Evolutionary conservation across 139 green algal species (phyloP).

Genomic region (Chlamydomonas sp.): DNA sequence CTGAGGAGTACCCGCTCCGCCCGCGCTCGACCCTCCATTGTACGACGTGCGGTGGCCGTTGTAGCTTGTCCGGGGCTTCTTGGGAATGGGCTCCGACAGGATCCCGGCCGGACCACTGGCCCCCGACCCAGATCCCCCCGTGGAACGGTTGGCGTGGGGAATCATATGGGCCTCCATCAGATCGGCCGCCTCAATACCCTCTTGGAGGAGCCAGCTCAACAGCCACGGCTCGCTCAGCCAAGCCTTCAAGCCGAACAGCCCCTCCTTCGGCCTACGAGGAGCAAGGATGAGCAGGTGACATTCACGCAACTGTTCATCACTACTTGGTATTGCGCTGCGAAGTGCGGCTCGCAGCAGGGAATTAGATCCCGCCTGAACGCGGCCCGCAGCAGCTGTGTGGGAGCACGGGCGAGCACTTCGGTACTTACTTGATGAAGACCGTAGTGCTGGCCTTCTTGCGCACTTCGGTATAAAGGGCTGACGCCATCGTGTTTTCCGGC

Average conservation of each 20-base stretch:
- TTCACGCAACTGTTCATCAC: too few species aligned
- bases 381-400: neutral
- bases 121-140: neutral
- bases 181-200: conserved; percentile 16
- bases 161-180: neutral
- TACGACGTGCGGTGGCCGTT: conserved; percentile 11
- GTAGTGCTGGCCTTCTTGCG: conserved; percentile 66
- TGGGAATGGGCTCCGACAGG: neutral
- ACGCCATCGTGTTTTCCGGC: conserved; percentile 81
- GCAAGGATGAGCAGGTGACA: neutral
- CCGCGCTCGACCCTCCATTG: neutral
- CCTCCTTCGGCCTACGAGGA: conserved; percentile 65
- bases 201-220: conserved; percentile 9
- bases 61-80: conserved; percentile 26
- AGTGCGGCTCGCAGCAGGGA: too few species aligned
- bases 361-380: too few species aligned
- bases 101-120: too few species aligned
- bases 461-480: conserved; percentile 80
- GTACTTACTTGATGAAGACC: conserved; percentile 67
- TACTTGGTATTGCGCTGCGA: too few species aligned
- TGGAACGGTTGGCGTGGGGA: neutral
- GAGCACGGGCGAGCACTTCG: neutral
- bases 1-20: too few species aligned
- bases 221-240: conserved; percentile 59
- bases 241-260: conserved; percentile 76